A percentile compares a stretch with the other conserved stretches of the same genome.
Conservation (phyloP, 2,329 filamentous ascomycete species). For the Penicillium psychrosexuale region DNA sequence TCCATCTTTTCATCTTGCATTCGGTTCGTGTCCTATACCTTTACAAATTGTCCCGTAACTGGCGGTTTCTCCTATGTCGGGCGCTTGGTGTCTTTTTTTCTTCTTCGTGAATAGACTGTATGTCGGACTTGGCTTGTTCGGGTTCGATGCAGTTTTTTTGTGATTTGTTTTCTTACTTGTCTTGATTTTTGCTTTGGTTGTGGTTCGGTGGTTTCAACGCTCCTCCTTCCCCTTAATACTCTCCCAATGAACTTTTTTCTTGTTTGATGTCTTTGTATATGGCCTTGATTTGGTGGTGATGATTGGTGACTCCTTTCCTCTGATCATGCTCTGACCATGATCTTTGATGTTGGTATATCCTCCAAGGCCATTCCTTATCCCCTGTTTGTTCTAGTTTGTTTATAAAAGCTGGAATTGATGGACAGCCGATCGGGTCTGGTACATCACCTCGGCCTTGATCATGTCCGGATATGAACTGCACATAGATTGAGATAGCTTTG, state of each 20-base stretch:
- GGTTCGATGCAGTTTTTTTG: not conserved
- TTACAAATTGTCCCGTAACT: conserved; percentile 20
- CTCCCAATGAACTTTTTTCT: conserved; percentile 11
- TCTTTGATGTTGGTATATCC: not conserved
- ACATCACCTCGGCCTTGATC: not conserved
- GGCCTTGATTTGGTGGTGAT: not conserved
- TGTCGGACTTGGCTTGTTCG: not conserved
- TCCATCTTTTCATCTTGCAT: conserved; percentile 18
- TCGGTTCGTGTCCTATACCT: conserved; percentile 25
- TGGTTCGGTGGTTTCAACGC: not conserved
- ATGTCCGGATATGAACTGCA: not conserved
- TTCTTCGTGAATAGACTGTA: not conserved
- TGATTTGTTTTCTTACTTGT: not conserved
- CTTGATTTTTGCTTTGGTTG: not conserved
- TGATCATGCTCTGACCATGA: not conserved
- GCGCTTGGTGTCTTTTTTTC: conserved; percentile 13
- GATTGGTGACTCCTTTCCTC: not conserved
- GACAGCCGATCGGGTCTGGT: not conserved
- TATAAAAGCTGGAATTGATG: not conserved
- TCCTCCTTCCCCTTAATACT: conserved; percentile 9
- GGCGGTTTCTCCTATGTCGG: conserved; percentile 18
- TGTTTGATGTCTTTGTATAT: not conserved
- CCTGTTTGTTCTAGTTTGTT: not conserved
- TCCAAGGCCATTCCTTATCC: not conserved
- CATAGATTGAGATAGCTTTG: not conserved